phyloP scores from a whole-genome alignment of 257 asterid species.

The Solanum peruvianum region DNA sequence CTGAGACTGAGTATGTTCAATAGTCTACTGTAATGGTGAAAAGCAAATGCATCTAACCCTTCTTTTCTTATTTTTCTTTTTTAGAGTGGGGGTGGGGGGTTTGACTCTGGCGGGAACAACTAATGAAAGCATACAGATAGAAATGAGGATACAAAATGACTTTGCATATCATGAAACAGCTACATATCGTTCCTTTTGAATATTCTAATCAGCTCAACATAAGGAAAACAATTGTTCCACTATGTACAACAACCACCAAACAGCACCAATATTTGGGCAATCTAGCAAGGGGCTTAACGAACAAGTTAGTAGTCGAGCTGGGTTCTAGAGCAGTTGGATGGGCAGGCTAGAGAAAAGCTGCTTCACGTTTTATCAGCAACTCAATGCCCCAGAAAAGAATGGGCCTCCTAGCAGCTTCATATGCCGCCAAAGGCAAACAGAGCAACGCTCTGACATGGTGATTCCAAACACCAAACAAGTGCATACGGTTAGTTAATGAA shows the following conservation, averaged over 20 bases:
- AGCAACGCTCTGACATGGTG: slow-evolving; percentile 1
- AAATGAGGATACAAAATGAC: background rate
- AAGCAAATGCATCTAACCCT: background rate
- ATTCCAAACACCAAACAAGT: background rate
- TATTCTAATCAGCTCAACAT: slow-evolving; percentile 26
- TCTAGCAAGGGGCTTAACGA: slow-evolving; percentile 20
- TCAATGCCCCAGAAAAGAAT: slow-evolving; percentile 29
- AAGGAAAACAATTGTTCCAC: slow-evolving; percentile 17
- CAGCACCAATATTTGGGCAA: slow-evolving; percentile 24
- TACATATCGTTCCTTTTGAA: slow-evolving; percentile 33
- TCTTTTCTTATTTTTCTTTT: background rate
- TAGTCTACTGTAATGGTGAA: background rate
- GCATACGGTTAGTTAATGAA: background rate
- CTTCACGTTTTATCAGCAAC: slow-evolving; percentile 3
- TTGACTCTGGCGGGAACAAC: background rate
- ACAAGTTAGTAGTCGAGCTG: slow-evolving; percentile 45
- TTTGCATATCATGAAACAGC: slow-evolving; percentile 32
- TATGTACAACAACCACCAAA: slow-evolving; percentile 45
- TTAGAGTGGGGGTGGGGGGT: background rate
- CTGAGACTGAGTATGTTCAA: background rate
- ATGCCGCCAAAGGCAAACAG: slow-evolving; percentile 13
- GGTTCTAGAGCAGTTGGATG: slow-evolving; percentile 14
- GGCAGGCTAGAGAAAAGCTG: slow-evolving; percentile 5
- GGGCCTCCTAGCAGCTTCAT: slow-evolving; percentile 30
- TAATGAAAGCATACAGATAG: background rate